Evolutionary conservation across 345 rosid genomes (phyloP), one percentile per base, ranked within the genome.

Genomic region (Garcia nutans): DNA sequence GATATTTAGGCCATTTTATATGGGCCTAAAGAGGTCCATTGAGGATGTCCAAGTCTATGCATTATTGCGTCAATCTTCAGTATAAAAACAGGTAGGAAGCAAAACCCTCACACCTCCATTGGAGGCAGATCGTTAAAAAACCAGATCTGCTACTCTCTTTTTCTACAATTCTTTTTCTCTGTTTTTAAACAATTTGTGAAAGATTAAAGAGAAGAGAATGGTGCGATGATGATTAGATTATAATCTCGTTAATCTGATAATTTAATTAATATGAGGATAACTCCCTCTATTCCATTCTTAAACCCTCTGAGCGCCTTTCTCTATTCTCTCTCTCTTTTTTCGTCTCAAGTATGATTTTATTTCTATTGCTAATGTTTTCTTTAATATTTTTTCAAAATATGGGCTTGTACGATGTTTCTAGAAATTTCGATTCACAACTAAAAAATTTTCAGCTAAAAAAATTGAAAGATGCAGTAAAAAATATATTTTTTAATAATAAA

Each of bases 241-340:
- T 65, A 65, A 41, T 65, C 69, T 65, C 69, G 69, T 65, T 65
- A 65, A 65, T 65, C 69, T 65, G 69, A 65, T 65, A 20, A 16
- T 8, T 19, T 65, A 20, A 16, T 8, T 19, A 16, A 8, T 8
- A 65, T 65, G 69, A 65, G 69, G 69, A 65, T 22, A 7, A 65
- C 19, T 42, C 23, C 23, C 49, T 65, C 69, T 65, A 31, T 0
- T 42, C 69, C 47, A 37, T 65, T 42, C 49, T 69, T 69, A 17
- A 31, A 7, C 1, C 20, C 13, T 28, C 61, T 16, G 60, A 50
- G 26, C 73, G 5, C 8, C 6, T 22, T 54, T 20, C 61, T 31
- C 10, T 13, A 10, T 3, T 6, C 16, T 17, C 20, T 54, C 16
- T 17, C 17, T 54, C 4, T 17, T 15, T 3, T 17, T 16, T 3